phyloP scores from a whole-genome alignment of 176 grass and related monocot genomes.

The Avena insularis region DNA sequence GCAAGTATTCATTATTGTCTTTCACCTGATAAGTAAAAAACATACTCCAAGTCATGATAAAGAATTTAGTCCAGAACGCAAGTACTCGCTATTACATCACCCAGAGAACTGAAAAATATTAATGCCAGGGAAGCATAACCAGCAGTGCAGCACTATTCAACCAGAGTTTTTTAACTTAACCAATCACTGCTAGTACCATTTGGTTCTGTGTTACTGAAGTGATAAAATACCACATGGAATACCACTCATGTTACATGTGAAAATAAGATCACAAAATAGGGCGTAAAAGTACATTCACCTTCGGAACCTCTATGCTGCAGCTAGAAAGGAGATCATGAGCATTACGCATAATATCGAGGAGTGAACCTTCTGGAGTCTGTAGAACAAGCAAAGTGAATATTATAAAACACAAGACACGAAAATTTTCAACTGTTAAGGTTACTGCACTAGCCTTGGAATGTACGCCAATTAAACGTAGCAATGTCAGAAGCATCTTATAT shows the following conservation, averaged over 20 bases:
- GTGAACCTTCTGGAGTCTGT: conserved; percentile 95
- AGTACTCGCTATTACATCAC: background rate
- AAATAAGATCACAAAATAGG: conserved; percentile 27
- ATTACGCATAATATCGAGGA: conserved; percentile 97
- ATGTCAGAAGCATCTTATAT: conserved; percentile 10
- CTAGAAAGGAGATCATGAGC: conserved; percentile 83
- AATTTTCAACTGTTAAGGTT: conserved; percentile 24
- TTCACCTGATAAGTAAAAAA: conserved; percentile 75
- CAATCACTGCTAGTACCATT: conserved; percentile 5
- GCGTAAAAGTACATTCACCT: conserved; percentile 56
- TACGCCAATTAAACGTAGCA: background rate
- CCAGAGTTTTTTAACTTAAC: background rate
- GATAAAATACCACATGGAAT: conserved; percentile 3
- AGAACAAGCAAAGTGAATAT: conserved; percentile 42
- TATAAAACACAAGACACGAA: conserved; percentile 34
- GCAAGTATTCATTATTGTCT: conserved; percentile 78
- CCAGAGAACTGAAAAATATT: conserved; percentile 37
- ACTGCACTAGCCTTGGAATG: background rate
- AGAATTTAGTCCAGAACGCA: background rate
- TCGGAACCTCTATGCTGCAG: conserved; percentile 71
- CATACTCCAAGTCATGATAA: conserved; percentile 18
- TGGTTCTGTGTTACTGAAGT: conserved; percentile 1
- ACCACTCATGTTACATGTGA: conserved; percentile 19
- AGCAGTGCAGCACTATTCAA: background rate
- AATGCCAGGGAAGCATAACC: background rate